phyloP scores from a whole-genome alignment of 2,329 filamentous ascomycete species.

The Ophiostoma angusticollis region DNA sequence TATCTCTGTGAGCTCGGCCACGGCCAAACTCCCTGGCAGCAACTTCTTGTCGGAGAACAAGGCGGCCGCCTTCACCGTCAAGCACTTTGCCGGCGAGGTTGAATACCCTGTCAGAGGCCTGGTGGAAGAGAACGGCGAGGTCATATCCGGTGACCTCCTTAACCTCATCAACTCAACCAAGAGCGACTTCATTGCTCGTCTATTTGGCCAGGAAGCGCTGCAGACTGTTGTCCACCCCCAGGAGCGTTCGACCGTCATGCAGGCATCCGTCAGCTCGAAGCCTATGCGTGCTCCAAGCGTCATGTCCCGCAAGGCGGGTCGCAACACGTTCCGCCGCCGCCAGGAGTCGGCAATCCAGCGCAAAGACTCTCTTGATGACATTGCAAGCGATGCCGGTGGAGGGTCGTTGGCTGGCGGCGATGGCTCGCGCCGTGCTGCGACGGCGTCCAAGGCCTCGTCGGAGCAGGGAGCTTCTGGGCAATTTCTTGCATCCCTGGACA shows the following conservation, averaged over 20 bases:
- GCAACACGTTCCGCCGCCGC: constrained; percentile 18
- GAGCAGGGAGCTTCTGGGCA: constrained; percentile 87
- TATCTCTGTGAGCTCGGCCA: constrained; percentile 65
- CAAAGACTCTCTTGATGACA: constrained; percentile 32
- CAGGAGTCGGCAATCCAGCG: constrained; percentile 21
- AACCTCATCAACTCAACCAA: constrained; percentile 82
- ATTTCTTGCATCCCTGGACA: constrained; percentile 78
- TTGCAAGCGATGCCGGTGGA: constrained; percentile 27
- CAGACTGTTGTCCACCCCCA: constrained; percentile 89
- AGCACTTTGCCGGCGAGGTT: constrained; percentile 92
- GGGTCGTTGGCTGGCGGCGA: constrained; percentile 21
- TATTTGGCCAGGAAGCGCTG: constrained; percentile 92
- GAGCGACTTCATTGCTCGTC: constrained; percentile 74
- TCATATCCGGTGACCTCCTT: constrained; percentile 90
- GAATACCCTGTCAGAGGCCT: constrained; percentile 82
- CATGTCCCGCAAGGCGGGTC: constrained; percentile 56
- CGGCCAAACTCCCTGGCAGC: constrained; percentile 67
- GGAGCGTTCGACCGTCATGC: constrained; percentile 81
- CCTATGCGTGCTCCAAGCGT: constrained; percentile 87
- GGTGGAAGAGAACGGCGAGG: constrained; percentile 89
- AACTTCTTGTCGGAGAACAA: constrained; percentile 80
- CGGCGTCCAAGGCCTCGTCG: constrained; percentile 18
- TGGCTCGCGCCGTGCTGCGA: constrained; percentile 15
- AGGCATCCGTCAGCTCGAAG: constrained; percentile 92
- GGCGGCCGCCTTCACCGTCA: constrained; percentile 72